A percentile compares a stretch with the other conserved stretches of the same genome.
phyloP scores from a whole-genome alignment of 2,329 filamentous ascomycete genomes.

The Sclerotiophoma versabilis region DNA sequence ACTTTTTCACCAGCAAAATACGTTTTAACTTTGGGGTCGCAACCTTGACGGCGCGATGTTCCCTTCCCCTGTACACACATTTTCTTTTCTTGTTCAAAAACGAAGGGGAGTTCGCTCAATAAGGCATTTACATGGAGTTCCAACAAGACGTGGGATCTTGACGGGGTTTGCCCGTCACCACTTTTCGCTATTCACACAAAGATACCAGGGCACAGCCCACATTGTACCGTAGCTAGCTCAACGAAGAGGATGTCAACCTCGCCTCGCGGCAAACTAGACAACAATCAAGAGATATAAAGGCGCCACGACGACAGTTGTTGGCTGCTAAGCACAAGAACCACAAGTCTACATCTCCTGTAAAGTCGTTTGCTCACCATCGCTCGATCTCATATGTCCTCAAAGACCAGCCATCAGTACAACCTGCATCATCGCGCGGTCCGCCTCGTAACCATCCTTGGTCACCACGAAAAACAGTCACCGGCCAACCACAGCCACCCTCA shows the following conservation, averaged over 20 bases:
- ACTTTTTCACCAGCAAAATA: slow-evolving; percentile 34
- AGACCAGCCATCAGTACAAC: neutral
- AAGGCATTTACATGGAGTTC: slow-evolving; percentile 34
- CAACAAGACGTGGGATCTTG: slow-evolving; percentile 19
- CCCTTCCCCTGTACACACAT: slow-evolving; percentile 26
- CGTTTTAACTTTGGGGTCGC: slow-evolving; percentile 37
- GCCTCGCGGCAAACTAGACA: slow-evolving; percentile 22
- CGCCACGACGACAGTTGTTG: slow-evolving; percentile 21
- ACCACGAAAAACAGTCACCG: slow-evolving; percentile 5
- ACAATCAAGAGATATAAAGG: slow-evolving; percentile 25
- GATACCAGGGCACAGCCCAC: slow-evolving; percentile 50
- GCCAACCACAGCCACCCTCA: slow-evolving; percentile 24
- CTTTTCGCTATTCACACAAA: slow-evolving; percentile 38
- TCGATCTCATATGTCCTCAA: neutral
- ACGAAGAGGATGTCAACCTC: slow-evolving; percentile 25
- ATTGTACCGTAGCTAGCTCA: slow-evolving; percentile 43
- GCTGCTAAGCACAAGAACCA: slow-evolving; percentile 19
- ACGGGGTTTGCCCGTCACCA: slow-evolving; percentile 30
- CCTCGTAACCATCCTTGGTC: neutral
- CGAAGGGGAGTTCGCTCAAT: slow-evolving; percentile 14
- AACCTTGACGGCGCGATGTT: slow-evolving; percentile 44
- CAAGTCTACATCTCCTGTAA: neutral
- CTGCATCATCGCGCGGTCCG: slow-evolving; percentile 6
- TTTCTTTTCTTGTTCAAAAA: slow-evolving; percentile 18
- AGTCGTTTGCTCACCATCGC: neutral